These are phyloP conservation scores for Dryadomyces sulphureus DNA, from an alignment of 2,329 filamentous ascomycete species.

Conservation along the genomic window DNA sequence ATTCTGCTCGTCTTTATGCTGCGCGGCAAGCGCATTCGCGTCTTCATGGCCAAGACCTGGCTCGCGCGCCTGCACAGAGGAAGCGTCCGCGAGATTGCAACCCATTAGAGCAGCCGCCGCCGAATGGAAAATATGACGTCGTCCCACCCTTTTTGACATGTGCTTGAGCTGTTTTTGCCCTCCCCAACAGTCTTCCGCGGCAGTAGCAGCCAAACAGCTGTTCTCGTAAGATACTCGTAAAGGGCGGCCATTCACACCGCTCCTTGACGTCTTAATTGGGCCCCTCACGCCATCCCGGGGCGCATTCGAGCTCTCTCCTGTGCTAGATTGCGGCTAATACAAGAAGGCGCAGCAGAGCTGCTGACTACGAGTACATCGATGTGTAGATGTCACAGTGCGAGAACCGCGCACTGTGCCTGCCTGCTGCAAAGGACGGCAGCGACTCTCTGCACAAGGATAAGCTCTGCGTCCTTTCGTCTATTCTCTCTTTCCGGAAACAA, in stretches of 20 bases:
- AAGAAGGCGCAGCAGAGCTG: neutral
- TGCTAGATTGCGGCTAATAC: neutral
- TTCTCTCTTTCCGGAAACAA: neutral
- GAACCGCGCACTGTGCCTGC: neutral
- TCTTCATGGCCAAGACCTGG: slow-evolving; percentile 29
- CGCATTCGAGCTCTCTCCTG: too few relatives aligned
- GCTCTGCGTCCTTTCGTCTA: too few relatives aligned
- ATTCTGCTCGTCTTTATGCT: slow-evolving; percentile 32
- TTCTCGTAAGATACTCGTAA: neutral
- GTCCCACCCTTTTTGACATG: too few relatives aligned
- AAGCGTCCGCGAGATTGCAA: slow-evolving; percentile 18
- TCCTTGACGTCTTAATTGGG: neutral
- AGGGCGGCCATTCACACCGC: neutral
- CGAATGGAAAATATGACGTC: too few relatives aligned
- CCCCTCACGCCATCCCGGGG: neutral
- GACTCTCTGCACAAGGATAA: too few relatives aligned
- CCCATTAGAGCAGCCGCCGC: slow-evolving; percentile 13
- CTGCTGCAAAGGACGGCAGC: too few relatives aligned
- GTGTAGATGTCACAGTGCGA: neutral
- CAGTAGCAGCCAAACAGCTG: neutral
- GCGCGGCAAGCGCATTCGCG: slow-evolving; percentile 33
- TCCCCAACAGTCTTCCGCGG: neutral
- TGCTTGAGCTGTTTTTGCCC: too few relatives aligned
- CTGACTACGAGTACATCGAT: neutral
- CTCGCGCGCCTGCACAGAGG: slow-evolving; percentile 28